These are phyloP conservation scores for Alternaria arbusti DNA, from an alignment of 2,329 filamentous ascomycete species.

Conservation along the genomic window DNA sequence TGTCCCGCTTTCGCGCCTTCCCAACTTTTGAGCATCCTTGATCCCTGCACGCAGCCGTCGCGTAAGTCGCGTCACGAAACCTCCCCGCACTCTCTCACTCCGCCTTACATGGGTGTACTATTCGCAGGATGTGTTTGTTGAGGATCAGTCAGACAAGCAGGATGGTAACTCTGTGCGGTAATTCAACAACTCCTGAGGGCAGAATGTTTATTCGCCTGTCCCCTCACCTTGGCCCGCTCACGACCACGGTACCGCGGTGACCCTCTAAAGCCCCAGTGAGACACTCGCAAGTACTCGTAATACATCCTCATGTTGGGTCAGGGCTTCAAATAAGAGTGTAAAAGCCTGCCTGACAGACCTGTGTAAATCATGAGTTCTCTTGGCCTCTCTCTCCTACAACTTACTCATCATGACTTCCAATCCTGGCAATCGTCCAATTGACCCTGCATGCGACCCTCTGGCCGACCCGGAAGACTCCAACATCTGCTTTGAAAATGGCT, in stretches of 20 bases:
- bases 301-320: background rate
- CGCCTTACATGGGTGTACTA: background rate
- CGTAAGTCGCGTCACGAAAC: slow-evolving; percentile 3
- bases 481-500: background rate
- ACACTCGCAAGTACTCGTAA: background rate
- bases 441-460: background rate
- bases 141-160: background rate
- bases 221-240: background rate
- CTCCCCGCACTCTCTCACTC: background rate
- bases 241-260: background rate
- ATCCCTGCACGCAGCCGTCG: slow-evolving; percentile 14
- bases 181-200: background rate
- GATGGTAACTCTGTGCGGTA: background rate
- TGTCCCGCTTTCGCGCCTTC: slow-evolving; percentile 9
- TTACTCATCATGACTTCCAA: background rate
- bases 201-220: background rate
- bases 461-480: background rate
- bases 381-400: background rate
- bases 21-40: slow-evolving; percentile 15
- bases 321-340: background rate
- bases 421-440: slow-evolving; percentile 4
- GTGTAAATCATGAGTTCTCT: background rate
- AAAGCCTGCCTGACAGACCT: background rate
- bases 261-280: background rate
- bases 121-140: background rate